Percentiles rank a stretch among this genome's conserved stretches.
These are phyloP conservation scores for Lentinula detonsa DNA, from an alignment of 768 basidiomycete species.

Conservation along the genomic window DNA sequence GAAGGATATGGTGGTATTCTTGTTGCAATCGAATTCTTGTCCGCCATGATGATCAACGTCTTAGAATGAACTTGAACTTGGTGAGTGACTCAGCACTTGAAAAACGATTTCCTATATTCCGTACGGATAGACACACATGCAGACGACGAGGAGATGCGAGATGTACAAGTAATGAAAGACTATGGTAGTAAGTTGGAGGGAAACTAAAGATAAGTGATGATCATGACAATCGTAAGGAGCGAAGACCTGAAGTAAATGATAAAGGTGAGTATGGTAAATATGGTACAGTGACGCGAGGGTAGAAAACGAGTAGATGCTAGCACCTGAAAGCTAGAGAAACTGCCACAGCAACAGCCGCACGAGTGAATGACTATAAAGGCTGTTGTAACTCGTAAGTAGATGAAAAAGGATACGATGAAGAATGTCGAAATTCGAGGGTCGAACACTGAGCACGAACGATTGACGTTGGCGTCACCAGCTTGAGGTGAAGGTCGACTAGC, in stretches of 20 bases:
- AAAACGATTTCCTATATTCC: neutral
- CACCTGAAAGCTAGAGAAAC: neutral
- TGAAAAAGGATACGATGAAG: neutral
- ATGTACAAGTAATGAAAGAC: neutral
- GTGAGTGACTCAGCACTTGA: neutral
- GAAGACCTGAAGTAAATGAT: neutral
- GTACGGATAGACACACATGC: neutral
- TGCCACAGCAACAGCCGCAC: neutral
- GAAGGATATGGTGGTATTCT: conserved; percentile 53
- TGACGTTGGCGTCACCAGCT: neutral
- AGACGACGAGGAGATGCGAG: neutral
- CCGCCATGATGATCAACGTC: neutral
- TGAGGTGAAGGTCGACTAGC: neutral
- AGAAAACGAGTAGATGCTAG: neutral
- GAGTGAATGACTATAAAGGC: neutral
- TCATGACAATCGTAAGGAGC: neutral
- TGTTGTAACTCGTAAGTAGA: neutral
- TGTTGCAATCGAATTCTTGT: neutral
- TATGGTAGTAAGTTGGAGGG: neutral
- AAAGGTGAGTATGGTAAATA: neutral
- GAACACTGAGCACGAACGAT: neutral
- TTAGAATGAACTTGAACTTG: neutral
- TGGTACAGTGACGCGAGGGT: neutral
- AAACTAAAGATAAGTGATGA: neutral
- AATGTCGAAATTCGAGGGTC: neutral